A percentile compares a stretch with the other conserved stretches of the same genome.
Evolutionary conservation across 495 filamentous ascomycete species (phyloP).

Genomic region (Gamarada debralockiae): DNA sequence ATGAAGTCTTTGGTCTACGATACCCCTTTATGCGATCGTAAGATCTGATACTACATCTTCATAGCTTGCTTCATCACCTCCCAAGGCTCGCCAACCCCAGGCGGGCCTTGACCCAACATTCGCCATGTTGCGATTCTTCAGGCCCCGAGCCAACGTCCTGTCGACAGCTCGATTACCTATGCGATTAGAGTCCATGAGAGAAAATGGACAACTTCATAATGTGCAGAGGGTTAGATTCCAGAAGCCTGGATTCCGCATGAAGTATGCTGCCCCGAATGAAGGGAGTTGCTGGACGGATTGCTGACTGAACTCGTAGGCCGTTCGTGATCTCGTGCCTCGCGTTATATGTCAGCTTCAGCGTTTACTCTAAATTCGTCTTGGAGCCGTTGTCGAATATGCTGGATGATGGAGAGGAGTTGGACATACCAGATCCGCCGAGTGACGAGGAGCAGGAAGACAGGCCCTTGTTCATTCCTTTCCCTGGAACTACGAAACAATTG

Average conservation of each 20-base stretch:
- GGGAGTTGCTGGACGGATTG: not conserved
- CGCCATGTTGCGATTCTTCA: constrained; percentile 17
- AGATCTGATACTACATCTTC: not conserved
- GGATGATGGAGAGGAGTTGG: not conserved
- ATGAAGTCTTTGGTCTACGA: too few species aligned
- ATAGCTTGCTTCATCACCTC: not conserved
- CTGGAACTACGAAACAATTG: constrained; percentile 18
- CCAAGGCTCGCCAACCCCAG: constrained; percentile 5
- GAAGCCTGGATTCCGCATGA: constrained; percentile 1
- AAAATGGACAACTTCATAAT: constrained; percentile 3
- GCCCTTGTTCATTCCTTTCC: constrained; percentile 23
- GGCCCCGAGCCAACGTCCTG: constrained; percentile 9
- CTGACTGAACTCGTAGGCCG: not conserved
- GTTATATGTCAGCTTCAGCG: not conserved
- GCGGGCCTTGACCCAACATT: constrained; percentile 9
- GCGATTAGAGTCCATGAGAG: constrained; percentile 6
- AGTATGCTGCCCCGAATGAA: constrained; percentile 1
- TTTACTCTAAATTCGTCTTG: constrained; percentile 9
- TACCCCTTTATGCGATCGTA: not conserved
- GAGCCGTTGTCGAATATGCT: constrained; percentile 5
- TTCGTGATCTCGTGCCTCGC: constrained; percentile 5
- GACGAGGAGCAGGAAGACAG: constrained; percentile 12
- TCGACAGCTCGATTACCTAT: constrained; percentile 22
- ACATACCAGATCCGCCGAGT: not conserved
- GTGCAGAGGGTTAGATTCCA: constrained; percentile 17